Evolutionary conservation across 306 rosid genomes (phyloP), one percentile per base, ranked within the genome.

Genomic region (Rosa persica): DNA sequence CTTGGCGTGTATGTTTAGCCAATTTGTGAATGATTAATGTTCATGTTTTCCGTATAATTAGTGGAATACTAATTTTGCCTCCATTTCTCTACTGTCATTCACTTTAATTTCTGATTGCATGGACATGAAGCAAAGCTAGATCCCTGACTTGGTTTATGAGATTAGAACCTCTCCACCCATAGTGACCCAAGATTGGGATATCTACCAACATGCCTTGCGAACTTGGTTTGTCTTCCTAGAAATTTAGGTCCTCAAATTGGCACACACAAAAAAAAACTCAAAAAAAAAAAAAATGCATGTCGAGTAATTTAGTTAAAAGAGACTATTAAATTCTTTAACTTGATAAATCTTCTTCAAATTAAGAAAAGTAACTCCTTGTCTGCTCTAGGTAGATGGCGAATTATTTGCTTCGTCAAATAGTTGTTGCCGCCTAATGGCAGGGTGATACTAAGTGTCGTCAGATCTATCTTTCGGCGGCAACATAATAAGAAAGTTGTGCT

Each of bases 81-180:
- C 54, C 5, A n/a, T 68, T 8, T 48, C 55, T 27, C 43, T 43
- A n/a, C 70, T 36, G 23, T 42, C 34, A 23, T 39, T 23, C 78
- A 40, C 68, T 60, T 75, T 75, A 60, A 3, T 43, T 25, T 75
- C 72, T 74, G 70, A 30, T 80, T 55, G 80, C 74, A 80, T 25
- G 69, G 55, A 7, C 48, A 27, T 12, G 58, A 80, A 80, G 80
- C 70, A 84, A 80, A 73, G 80, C 48, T 40, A 80, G 79, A 77
- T 84, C 79, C 87, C 77, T 84, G 87, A 73, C 82, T 64, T 80
- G 84, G 76, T 44, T n/a, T 27, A 3, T 22, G 13, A 25, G 78
- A 71, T 49, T 44, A 67, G 75, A 65, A 81, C 74, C 67, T 44
- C 76, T 25, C 38, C 38, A 7, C 20, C 43, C 19, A 22, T 27